Base-by-base conservation (phyloP, 768 basidiomycete species). In the Symmetrospora coprosmae region DNA sequence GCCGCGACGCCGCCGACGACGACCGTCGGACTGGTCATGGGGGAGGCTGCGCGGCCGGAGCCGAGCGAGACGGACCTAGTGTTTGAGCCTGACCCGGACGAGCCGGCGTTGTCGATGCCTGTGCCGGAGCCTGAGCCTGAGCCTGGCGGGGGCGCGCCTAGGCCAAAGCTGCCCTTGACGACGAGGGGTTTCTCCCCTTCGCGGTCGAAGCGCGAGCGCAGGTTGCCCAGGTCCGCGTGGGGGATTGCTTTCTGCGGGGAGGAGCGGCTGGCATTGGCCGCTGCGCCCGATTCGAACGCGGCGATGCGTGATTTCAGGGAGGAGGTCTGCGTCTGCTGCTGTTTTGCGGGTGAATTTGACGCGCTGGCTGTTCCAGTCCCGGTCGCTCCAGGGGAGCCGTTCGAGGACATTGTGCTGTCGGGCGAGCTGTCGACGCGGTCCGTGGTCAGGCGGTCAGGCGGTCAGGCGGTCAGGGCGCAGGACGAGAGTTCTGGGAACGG, bases 281-380 rank as follows among this genome's bases (percentile, higher is more conserved):
- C 51, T 13, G 51, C 51, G 35, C 51, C 51, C n/a, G 35, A 39
- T 19, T 53, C 51, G 21, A 53, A 53, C 4, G 51, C 51, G 37
- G 51, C 51, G 21, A 53, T 53, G 8, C 39, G 35, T 9, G 34
- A 39, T 31, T 40, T 37, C 23, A 53, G 39, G 23, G 34, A 19
- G 37, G 35, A 28, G 21, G 27, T 31, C 11, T 31, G 35, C 4
- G 51, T 39, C 23, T 7, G 25, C 23, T 8, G 17, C n/a, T 19
- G 37, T 31, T 53, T 53, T 8, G 51, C 23, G 21, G 51, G 49
- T 11, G 13, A 31, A 43, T 41, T 53, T 33, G 51, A 55, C 23
- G 31, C 28, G 14, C 21, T 50, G 2, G 50, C 62, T 0, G 61
- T 65, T 39, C 48, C 62, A 11, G 46, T 65, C 30, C 63, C 64